These are phyloP conservation scores for Pleurotus giganteus DNA, from an alignment of 768 basidiomycete genomes.

Conservation along the genomic window DNA sequence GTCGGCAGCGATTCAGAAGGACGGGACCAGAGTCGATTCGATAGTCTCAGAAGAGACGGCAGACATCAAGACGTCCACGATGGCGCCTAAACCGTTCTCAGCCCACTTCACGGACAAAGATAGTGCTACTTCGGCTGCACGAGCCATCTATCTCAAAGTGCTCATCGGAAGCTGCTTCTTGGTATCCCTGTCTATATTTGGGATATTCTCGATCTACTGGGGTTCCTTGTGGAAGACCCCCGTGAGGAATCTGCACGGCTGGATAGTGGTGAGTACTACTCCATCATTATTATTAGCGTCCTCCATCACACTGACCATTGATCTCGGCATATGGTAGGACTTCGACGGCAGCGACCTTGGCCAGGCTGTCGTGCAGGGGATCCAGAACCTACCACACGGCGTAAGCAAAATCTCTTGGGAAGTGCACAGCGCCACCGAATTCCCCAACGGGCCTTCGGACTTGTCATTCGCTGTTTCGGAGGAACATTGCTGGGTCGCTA, in stretches of 20 bases:
- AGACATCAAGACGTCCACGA: background rate
- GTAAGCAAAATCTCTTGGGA: conserved; percentile 44
- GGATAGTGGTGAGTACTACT: conserved; percentile 46
- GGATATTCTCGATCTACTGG: conserved; percentile 59
- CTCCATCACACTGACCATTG: background rate
- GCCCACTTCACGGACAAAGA: conserved; percentile 27
- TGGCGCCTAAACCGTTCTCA: conserved; percentile 16
- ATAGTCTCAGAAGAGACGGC: background rate
- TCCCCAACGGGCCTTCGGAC: conserved; percentile 42
- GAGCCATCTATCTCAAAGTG: conserved; percentile 44
- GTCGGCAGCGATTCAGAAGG: too few species aligned
- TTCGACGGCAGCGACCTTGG: conserved; percentile 60
- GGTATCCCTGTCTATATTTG: conserved; percentile 43
- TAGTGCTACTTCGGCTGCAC: conserved; percentile 21
- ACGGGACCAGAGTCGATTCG: background rate
- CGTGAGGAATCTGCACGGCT: conserved; percentile 45
- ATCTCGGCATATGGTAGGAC: conserved; percentile 36
- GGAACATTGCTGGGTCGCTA: conserved; percentile 52
- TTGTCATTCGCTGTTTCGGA: conserved; percentile 44
- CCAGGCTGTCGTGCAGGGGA: conserved; percentile 36
- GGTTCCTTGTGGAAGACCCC: conserved; percentile 45
- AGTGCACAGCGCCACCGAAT: conserved; percentile 36
- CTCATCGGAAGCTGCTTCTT: conserved; percentile 33
- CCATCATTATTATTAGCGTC: background rate
- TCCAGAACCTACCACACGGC: conserved; percentile 26